A percentile compares a stretch with the other conserved stretches of the same genome.
These are phyloP conservation scores for Nitzschia sp. DNA, from an alignment of 108 stramenopile genomes.

Conservation along the genomic window DNA sequence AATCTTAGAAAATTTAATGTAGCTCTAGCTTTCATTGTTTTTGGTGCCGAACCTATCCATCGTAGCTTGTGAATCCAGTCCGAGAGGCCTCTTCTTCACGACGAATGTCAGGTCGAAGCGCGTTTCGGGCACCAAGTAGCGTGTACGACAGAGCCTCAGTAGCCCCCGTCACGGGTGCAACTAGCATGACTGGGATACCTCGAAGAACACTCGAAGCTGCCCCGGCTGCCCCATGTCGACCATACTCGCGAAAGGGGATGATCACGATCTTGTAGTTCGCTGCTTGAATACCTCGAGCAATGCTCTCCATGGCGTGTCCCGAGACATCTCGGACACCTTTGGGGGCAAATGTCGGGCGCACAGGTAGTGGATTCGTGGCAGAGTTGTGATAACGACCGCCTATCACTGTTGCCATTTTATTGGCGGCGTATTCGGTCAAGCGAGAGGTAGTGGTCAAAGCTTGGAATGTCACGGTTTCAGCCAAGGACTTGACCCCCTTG, in stretches of 20 bases:
- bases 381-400: slow-evolving; percentile 23
- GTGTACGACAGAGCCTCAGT: slow-evolving; percentile 81
- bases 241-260: slow-evolving; percentile 74
- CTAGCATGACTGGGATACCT: slow-evolving; percentile 78
- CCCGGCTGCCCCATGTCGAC: slow-evolving; percentile 55
- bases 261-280: slow-evolving; percentile 81
- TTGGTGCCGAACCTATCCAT: background rate
- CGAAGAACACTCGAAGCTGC: slow-evolving; percentile 62
- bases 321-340: slow-evolving; percentile 47
- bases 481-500: slow-evolving; percentile 62
- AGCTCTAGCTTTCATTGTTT: background rate
- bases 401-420: slow-evolving; percentile 31
- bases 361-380: slow-evolving; percentile 41
- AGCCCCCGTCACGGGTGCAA: slow-evolving; percentile 76
- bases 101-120: slow-evolving; percentile 75
- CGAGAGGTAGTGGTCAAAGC: slow-evolving; percentile 63
- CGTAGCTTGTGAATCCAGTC: slow-evolving; percentile 35
- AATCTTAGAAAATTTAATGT: no score
- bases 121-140: slow-evolving; percentile 77
- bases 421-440: slow-evolving; percentile 65
- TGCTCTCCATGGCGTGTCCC: slow-evolving; percentile 61
- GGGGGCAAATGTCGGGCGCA: slow-evolving; percentile 55
- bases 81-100: slow-evolving; percentile 71
- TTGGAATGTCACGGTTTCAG: slow-evolving; percentile 69
- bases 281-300: slow-evolving; percentile 66